Percentiles rank a stretch among this genome's conserved stretches.
Conservation (phyloP, 805 yeast species). For the Candida chauliodis region DNA sequence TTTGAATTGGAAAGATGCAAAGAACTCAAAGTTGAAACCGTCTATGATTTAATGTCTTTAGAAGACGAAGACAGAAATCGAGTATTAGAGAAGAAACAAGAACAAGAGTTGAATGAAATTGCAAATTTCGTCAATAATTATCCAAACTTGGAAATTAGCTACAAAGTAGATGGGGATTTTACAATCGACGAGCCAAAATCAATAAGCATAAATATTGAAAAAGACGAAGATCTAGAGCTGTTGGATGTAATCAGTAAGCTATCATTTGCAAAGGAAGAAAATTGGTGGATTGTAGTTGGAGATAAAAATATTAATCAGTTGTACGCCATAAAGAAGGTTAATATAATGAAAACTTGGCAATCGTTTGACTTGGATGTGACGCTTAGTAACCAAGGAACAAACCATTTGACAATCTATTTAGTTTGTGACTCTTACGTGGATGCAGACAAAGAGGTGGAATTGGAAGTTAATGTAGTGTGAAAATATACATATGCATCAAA, state of each 20-base stretch:
- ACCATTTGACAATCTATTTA: slow-evolving; percentile 71
- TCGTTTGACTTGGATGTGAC: slow-evolving; percentile 51
- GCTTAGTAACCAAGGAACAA: slow-evolving; percentile 59
- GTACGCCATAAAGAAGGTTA: slow-evolving; percentile 68
- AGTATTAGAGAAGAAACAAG: slow-evolving; percentile 51
- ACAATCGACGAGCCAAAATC: slow-evolving; percentile 46
- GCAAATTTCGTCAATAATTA: slow-evolving; percentile 88
- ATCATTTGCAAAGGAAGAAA: slow-evolving; percentile 60
- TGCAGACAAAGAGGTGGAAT: slow-evolving; percentile 76
- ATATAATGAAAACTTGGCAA: slow-evolving; percentile 51
- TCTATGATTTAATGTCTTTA: slow-evolving; percentile 74
- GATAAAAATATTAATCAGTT: slow-evolving; percentile 56
- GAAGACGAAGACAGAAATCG: slow-evolving; percentile 74
- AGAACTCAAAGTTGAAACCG: slow-evolving; percentile 56
- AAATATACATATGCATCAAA: not conserved
- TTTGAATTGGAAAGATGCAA: slow-evolving; percentile 53
- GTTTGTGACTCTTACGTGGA: slow-evolving; percentile 91
- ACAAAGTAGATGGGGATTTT: slow-evolving; percentile 40
- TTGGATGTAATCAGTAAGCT: slow-evolving; percentile 53
- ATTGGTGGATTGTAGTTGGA: slow-evolving; percentile 90
- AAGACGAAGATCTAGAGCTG: slow-evolving; percentile 78
- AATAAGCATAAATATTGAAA: slow-evolving; percentile 47
- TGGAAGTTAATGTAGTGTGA: slow-evolving; percentile 42
- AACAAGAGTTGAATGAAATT: slow-evolving; percentile 53
- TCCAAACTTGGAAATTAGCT: slow-evolving; percentile 76